Evolutionary conservation across 164 flowering plant species (phyloP).

Genomic region (Hamamelis virginiana): DNA sequence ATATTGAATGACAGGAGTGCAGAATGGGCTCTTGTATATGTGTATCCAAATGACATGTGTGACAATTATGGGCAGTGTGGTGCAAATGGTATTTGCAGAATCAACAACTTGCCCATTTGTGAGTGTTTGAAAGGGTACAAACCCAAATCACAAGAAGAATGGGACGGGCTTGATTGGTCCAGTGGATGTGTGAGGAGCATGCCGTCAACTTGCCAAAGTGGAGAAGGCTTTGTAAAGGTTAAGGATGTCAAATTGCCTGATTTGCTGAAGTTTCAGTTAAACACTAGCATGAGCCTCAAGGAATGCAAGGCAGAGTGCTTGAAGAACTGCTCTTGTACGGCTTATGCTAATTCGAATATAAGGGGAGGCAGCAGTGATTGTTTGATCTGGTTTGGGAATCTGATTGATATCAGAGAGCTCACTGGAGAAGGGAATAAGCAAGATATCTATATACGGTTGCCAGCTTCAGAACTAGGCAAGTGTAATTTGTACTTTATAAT

Average conservation of each 20-base stretch:
- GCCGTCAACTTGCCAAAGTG: slow-evolving; percentile 5
- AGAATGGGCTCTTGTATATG: background rate
- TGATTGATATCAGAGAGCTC: slow-evolving; percentile 20
- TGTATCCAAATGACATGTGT: background rate
- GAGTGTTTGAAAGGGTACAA: slow-evolving; percentile 7
- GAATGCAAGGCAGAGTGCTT: slow-evolving; percentile 24
- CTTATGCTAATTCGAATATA: slow-evolving; percentile 12
- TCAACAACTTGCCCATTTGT: background rate
- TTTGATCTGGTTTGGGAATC: slow-evolving; percentile 21
- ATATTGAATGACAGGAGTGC: background rate
- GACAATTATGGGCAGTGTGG: slow-evolving; percentile 10
- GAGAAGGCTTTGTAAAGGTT: slow-evolving; percentile 23
- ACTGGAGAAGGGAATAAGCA: background rate
- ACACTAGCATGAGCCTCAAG: background rate
- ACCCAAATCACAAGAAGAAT: background rate
- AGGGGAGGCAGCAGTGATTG: slow-evolving; percentile 24
- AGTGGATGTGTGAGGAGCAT: slow-evolving; percentile 3
- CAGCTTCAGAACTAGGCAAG: slow-evolving; percentile 24
- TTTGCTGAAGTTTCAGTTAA: background rate
- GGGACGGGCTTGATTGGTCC: too few relatives aligned
- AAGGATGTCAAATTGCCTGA: slow-evolving; percentile 24
- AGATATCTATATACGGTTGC: slow-evolving; percentile 17
- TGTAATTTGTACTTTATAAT: background rate
- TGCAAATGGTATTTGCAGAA: slow-evolving; percentile 1
- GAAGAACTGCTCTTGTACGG: slow-evolving; percentile 30